A percentile compares a stretch with the other conserved stretches of the same genome.
phyloP scores from a whole-genome alignment of 495 filamentous ascomycete genomes.

The Neurospora tetrasperma region DNA sequence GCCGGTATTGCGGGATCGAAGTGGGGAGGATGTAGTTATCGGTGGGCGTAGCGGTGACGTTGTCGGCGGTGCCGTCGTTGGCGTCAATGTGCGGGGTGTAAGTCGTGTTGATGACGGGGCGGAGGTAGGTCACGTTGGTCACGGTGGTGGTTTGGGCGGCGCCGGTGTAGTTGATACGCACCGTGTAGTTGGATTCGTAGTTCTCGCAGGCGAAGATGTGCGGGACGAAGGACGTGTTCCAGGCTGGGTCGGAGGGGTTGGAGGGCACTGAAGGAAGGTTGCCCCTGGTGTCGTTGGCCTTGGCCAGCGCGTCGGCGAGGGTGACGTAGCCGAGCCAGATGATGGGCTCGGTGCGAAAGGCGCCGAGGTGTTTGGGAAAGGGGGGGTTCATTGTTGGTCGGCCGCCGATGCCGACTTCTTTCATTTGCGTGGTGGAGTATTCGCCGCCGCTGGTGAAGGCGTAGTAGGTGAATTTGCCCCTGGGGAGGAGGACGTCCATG shows the following conservation, averaged over 20 bases:
- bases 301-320: conserved; percentile 11
- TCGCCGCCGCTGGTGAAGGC: conserved; percentile 26
- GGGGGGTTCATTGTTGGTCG: conserved; percentile 20
- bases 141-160: conserved; percentile 20
- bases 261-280: conserved; percentile 8
- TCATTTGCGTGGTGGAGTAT: conserved; percentile 26
- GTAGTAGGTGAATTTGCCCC: conserved; percentile 25
- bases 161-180: conserved; percentile 23
- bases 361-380: conserved; percentile 24
- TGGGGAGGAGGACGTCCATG: conserved; percentile 23
- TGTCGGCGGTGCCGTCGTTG: conserved; percentile 28
- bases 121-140: conserved; percentile 15
- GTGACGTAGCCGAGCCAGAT: conserved; percentile 27
- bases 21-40: conserved; percentile 24
- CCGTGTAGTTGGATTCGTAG: conserved; percentile 27
- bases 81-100: conserved; percentile 21
- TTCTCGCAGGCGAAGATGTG: conserved; percentile 31
- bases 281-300: background rate
- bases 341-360: conserved; percentile 29
- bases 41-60: conserved; percentile 25
- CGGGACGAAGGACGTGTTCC: conserved; percentile 22
- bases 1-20: conserved; percentile 19
- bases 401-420: conserved; percentile 19
- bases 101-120: conserved; percentile 27
- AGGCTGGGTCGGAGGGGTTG: conserved; percentile 14